Evolutionary conservation across 1,139 yeast genomes (phyloP), one percentile per base, ranked within the genome.

Genomic region (Saccharomyces hybrid): DNA sequence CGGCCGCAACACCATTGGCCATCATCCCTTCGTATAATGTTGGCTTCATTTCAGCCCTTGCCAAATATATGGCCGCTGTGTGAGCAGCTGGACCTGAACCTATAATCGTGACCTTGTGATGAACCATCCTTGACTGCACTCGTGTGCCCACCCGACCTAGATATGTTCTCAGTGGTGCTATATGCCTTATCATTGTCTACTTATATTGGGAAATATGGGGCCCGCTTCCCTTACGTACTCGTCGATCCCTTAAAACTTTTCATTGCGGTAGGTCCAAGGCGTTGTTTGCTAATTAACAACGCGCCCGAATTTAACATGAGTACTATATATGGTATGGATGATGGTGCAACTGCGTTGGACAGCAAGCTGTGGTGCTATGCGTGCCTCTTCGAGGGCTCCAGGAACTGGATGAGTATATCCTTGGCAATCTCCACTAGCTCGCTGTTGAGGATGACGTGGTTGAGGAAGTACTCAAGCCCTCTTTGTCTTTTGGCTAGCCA

Each of bases 11-110:
- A 60, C 98, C 99, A 72, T 93, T 93, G 61, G 99, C 99, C 71
- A 93, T 76, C 85, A 93, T 78, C 65, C 99, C 99, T 76, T 93
- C 99, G 74, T 88, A 93, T 64, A 93, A 73, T 38, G 89, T 85
- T 32, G 99, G 97, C 74, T 87, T 85, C 70, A 90, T 83, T 76
- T 93, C 99, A 38, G 99, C 99, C 73, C 99, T 84, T 38, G 98
- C 85, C 58, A 93, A 79, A 74, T 93, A 93, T 72, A 93, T 88
- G 63, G 99, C 99, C 51, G 99, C 99, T 48, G 99, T 93, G 78
- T 93, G 97, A 55, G 98, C 99, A 58, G 99, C 99, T 53, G 99
- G 99, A 64, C 99, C 99, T 52, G 98, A 91, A 49, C 98, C 98
- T 61, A 91, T 85, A 66, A 91, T 89, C 51, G 96, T 89, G 60